These are phyloP conservation scores for Prunus dulcis DNA, from an alignment of 306 rosid species.

Conservation along the genomic window DNA sequence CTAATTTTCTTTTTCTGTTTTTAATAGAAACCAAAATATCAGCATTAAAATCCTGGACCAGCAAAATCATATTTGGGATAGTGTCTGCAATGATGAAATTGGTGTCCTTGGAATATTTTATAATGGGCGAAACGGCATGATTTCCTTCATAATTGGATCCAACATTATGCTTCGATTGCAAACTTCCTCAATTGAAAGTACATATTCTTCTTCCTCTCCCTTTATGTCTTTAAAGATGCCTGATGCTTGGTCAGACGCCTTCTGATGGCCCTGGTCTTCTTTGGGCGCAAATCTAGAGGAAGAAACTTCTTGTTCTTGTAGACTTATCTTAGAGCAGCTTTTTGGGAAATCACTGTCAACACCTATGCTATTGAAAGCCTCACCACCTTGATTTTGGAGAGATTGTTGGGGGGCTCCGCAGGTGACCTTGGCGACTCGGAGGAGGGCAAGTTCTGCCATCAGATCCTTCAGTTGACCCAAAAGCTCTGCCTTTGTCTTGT, in stretches of 20 bases:
- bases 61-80: neutral
- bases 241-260: slow-evolving; percentile 70
- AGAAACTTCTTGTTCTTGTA: slow-evolving; percentile 56
- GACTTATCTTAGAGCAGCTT: slow-evolving; percentile 55
- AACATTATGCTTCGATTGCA: slow-evolving; percentile 70
- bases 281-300: slow-evolving; percentile 64
- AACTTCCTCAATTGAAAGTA: slow-evolving; percentile 82
- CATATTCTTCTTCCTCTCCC: slow-evolving; percentile 62
- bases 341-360: slow-evolving; percentile 57
- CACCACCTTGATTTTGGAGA: slow-evolving; percentile 62
- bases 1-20: no score
- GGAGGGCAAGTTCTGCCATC: slow-evolving; percentile 52
- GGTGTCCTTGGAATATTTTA: neutral
- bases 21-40: neutral
- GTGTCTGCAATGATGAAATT: neutral
- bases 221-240: slow-evolving; percentile 70
- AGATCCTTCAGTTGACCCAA: slow-evolving; percentile 46
- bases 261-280: slow-evolving; percentile 68
- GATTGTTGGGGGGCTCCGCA: slow-evolving; percentile 51
- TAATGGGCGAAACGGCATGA: neutral
- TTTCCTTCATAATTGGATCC: neutral
- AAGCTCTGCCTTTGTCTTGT: slow-evolving; percentile 37
- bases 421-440: slow-evolving; percentile 53
- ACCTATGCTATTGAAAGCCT: slow-evolving; percentile 57
- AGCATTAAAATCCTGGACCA: neutral